Base-by-base conservation (phyloP, 768 basidiomycete species). In the Chalciporus sphaerocephalus region DNA sequence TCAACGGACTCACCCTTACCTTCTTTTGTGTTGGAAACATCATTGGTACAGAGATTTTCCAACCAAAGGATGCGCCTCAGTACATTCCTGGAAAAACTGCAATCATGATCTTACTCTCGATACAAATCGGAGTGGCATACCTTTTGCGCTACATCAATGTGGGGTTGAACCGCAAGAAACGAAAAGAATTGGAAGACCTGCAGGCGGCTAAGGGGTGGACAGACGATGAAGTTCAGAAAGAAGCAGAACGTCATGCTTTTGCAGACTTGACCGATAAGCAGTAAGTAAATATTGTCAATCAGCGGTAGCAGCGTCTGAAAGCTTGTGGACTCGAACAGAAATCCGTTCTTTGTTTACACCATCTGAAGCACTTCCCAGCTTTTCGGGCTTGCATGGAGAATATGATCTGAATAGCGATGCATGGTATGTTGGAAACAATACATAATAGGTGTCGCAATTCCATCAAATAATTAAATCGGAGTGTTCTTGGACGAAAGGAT, bases 1-100 rank as follows among this genome's bases (percentile, higher is more conserved):
- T 60, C 40, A 60, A 59, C 10, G 53, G 53, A 4, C 9, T 55
- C 46, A 52, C 52, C 8, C 28, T 59, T 15, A 46, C 42, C 12
- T 49, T 54, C 21, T 57, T 54, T 43, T 46, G 40, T 22, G 32
- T 58, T 6, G 50, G 59, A 1, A 65, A 62, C 40, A 44, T 60
- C 37, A 30, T 56, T 20, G 66, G 59, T 4, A 53, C 55, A 7
- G 47, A 51, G 40, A 58, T 65, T 18, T 59, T 66, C 34, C 57
- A 53, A 1, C 54, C 58, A 5, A 40, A 58, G 9, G 58, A 58
- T 35, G 56, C 58, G 5, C 58, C 58, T 0, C 42, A 40, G 7
- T 68, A 68, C 46, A 54, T 61, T 9, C 68, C 66, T 2, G 66
- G 69, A 38, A 69, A 71, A 50, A 51, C 65, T 18, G 41, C 63